phyloP scores from a whole-genome alignment of 768 basidiomycete genomes.

The Kwoniella shandongensis region DNA sequence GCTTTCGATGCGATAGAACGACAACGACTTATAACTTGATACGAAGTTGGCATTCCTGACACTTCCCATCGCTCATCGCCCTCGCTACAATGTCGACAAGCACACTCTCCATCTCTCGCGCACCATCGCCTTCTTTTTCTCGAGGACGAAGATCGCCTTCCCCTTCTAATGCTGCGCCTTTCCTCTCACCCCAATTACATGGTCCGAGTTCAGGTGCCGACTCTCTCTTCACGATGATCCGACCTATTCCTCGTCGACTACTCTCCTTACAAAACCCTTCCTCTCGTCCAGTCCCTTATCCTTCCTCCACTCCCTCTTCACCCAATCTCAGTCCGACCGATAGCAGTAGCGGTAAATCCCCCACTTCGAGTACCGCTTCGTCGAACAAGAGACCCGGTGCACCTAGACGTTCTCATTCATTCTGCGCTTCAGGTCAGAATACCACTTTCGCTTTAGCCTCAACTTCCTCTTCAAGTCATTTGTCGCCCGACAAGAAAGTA shows the following conservation, averaged over 20 bases:
- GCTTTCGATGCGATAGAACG: no score
- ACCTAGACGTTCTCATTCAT: slow-evolving; percentile 20
- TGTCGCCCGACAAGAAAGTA: slow-evolving; percentile 14
- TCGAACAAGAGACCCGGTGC: slow-evolving; percentile 18
- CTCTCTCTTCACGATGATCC: not conserved
- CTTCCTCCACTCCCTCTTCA: not conserved
- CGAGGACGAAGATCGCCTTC: slow-evolving; percentile 5
- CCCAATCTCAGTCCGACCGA: not conserved
- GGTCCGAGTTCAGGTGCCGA: no score
- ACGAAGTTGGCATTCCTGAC: no score
- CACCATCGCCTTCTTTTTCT: slow-evolving; percentile 6
- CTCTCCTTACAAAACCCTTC: not conserved
- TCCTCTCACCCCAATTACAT: slow-evolving; percentile 16
- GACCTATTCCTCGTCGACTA: slow-evolving; percentile 4
- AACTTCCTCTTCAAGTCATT: slow-evolving; percentile 3
- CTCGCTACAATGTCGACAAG: no score
- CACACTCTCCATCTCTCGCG: not conserved
- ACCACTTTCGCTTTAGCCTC: slow-evolving; percentile 23
- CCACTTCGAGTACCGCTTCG: not conserved
- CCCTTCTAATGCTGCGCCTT: slow-evolving; percentile 19
- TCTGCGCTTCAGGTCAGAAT: slow-evolving; percentile 17
- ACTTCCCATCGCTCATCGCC: no score
- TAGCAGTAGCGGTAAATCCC: not conserved
- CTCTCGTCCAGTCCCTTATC: slow-evolving; percentile 9
- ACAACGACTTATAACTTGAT: no score